Conservation (phyloP, 139 green algal species). For the Gonium pectorale region DNA sequence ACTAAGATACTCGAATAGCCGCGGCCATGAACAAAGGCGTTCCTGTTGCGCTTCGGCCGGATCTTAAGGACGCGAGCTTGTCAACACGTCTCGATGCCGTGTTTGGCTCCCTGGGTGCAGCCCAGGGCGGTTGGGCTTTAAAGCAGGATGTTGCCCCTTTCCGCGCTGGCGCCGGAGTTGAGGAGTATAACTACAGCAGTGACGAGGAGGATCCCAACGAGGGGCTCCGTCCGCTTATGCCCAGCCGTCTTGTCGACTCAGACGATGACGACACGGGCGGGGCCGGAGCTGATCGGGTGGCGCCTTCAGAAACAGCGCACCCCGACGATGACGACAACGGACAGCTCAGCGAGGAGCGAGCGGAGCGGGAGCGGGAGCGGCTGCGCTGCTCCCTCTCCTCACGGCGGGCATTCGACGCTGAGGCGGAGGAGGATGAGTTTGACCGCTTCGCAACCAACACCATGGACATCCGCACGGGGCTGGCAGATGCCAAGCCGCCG, state of each 20-base stretch:
- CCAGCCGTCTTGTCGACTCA: constrained; percentile 11
- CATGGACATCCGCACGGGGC: background rate
- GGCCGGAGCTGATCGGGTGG: background rate
- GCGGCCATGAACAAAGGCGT: constrained; percentile 18
- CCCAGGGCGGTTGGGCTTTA: constrained; percentile 11
- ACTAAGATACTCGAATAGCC: too few species aligned
- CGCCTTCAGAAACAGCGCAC: background rate
- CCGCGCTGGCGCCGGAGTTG: background rate
- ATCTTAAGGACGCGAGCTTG: constrained; percentile 15
- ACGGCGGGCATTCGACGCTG: constrained; percentile 44
- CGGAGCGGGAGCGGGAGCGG: background rate
- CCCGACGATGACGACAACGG: background rate
- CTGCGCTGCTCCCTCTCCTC: constrained; percentile 6
- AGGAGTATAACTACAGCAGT: constrained; percentile 16
- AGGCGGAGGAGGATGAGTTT: constrained; percentile 54
- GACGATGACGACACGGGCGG: constrained; percentile 19
- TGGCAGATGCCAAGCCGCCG: background rate
- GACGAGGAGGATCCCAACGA: constrained; percentile 26
- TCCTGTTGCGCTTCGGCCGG: constrained; percentile 4
- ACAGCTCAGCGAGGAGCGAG: background rate
- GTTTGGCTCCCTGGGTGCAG: background rate
- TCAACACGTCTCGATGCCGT: constrained; percentile 1
- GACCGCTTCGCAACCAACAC: constrained; percentile 45
- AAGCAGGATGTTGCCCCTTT: constrained; percentile 9
- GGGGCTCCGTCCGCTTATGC: constrained; percentile 13